Conservation (phyloP, 768 basidiomycete species). For the Fistulinella prunicolor region DNA sequence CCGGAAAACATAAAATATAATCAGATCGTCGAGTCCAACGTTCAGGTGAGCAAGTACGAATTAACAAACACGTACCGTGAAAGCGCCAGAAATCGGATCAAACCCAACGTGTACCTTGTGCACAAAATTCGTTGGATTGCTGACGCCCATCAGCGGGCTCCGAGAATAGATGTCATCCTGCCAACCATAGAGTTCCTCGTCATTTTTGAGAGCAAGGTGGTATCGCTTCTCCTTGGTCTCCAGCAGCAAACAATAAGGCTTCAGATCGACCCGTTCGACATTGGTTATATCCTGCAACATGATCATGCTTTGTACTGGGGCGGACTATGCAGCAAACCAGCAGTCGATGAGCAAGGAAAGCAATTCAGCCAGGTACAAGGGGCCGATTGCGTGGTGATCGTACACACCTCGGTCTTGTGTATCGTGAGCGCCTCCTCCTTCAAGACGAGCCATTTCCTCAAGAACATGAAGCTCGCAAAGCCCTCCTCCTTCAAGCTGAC, state of each 20-base stretch:
- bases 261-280: conserved; percentile 89
- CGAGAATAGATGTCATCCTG: conserved; percentile 95
- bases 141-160: conserved; percentile 90
- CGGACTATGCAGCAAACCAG: conserved; percentile 36
- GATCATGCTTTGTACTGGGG: conserved; percentile 59
- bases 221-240: conserved; percentile 83
- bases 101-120: conserved; percentile 99
- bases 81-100: conserved; percentile 89
- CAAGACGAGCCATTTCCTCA: conserved; percentile 85
- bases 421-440: conserved; percentile 76
- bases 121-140: conserved; percentile 95
- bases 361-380: neutral
- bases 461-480: conserved; percentile 88
- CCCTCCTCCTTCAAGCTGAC: conserved; percentile 94
- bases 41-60: too few relatives aligned
- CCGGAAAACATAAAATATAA: neutral
- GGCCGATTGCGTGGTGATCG: neutral
- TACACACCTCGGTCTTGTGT: conserved; percentile 87
- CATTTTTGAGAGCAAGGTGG: conserved; percentile 81
- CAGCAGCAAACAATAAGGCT: conserved; percentile 89
- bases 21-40: too few relatives aligned
- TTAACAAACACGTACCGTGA: conserved; percentile 63
- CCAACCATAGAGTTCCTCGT: conserved; percentile 98
- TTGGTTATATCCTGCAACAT: conserved; percentile 74
- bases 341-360: neutral